Evolutionary conservation across 306 rosid species (phyloP).

Genomic region (Abrus pulchellus): DNA sequence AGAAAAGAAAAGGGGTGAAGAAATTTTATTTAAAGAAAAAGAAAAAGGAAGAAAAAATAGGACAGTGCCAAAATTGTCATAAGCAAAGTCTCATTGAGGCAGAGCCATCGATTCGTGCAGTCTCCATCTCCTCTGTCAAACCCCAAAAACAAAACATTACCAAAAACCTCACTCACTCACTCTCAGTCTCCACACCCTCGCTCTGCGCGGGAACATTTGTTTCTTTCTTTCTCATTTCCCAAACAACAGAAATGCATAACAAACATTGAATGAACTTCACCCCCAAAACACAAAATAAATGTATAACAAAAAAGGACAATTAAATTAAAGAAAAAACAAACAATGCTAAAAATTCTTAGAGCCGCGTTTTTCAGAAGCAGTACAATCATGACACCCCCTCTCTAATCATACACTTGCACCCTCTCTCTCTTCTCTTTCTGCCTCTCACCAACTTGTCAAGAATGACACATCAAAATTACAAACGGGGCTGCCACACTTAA

Average conservation of each 20-base stretch:
- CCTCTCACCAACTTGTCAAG: slow-evolving; percentile 54
- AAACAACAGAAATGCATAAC: slow-evolving; percentile 45
- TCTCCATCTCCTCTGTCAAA: slow-evolving; percentile 68
- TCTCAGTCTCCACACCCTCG: slow-evolving; percentile 51
- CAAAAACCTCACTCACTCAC: slow-evolving; percentile 45
- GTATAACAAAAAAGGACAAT: background rate
- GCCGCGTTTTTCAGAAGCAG: slow-evolving; percentile 78
- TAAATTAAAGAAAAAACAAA: background rate
- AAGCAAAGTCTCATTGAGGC: slow-evolving; percentile 59
- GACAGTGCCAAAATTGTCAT: slow-evolving; percentile 43
- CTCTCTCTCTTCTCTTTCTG: slow-evolving; percentile 34
- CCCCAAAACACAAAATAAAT: slow-evolving; percentile 1
- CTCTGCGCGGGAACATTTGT: slow-evolving; percentile 41
- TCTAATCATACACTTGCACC: slow-evolving; percentile 66
- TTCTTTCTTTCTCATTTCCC: slow-evolving; percentile 20
- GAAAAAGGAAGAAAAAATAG: background rate
- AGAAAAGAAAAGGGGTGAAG: background rate
- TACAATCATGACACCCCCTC: slow-evolving; percentile 71
- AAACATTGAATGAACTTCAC: slow-evolving; percentile 29
- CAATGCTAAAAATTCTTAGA: slow-evolving; percentile 50
- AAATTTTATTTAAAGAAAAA: background rate
- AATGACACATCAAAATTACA: slow-evolving; percentile 59
- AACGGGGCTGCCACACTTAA: slow-evolving; percentile 45
- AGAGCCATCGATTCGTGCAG: slow-evolving; percentile 75
- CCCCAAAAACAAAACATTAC: slow-evolving; percentile 12